These are phyloP conservation scores for Eimeria praecox DNA, from an alignment of 169 alveolate genomes.

Conservation along the genomic window DNA sequence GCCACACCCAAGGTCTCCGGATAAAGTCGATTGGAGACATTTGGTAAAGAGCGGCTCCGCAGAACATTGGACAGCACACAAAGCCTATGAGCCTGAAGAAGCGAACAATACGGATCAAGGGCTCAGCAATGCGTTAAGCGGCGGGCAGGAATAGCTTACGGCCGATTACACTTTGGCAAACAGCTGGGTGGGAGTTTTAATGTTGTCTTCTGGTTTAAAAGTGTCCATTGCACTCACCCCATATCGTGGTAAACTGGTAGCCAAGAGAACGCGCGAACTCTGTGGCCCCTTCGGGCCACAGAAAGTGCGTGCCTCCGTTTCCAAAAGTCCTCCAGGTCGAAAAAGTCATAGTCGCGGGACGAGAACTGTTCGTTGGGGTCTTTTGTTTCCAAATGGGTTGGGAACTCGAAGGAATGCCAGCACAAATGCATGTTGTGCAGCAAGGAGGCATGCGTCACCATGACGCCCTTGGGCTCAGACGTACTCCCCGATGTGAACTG, in stretches of 20 bases:
- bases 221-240: slow-evolving; percentile 82
- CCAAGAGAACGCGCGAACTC: slow-evolving; percentile 86
- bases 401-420: slow-evolving; percentile 84
- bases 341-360: slow-evolving; percentile 62
- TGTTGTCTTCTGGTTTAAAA: too few relatives aligned
- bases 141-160: background rate
- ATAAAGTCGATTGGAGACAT: slow-evolving; percentile 90
- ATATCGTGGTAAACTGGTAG: slow-evolving; percentile 89
- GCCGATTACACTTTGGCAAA: background rate
- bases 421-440: slow-evolving; percentile 85
- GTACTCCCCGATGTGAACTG: slow-evolving; percentile 89
- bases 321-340: slow-evolving; percentile 71
- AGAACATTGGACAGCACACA: slow-evolving; percentile 85
- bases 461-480: slow-evolving; percentile 87
- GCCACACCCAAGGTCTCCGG: slow-evolving; percentile 87
- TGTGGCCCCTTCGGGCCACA: slow-evolving; percentile 78
- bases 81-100: slow-evolving; percentile 86
- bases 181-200: background rate
- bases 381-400: slow-evolving; percentile 78
- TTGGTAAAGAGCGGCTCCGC: slow-evolving; percentile 85
- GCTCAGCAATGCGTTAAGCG: background rate
- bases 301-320: slow-evolving; percentile 71
- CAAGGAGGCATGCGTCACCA: slow-evolving; percentile 87
- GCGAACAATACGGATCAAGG: background rate
- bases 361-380: slow-evolving; percentile 70